Base-by-base conservation (phyloP, 2,329 filamentous ascomycete genomes). In the Shiraia sp. region DNA sequence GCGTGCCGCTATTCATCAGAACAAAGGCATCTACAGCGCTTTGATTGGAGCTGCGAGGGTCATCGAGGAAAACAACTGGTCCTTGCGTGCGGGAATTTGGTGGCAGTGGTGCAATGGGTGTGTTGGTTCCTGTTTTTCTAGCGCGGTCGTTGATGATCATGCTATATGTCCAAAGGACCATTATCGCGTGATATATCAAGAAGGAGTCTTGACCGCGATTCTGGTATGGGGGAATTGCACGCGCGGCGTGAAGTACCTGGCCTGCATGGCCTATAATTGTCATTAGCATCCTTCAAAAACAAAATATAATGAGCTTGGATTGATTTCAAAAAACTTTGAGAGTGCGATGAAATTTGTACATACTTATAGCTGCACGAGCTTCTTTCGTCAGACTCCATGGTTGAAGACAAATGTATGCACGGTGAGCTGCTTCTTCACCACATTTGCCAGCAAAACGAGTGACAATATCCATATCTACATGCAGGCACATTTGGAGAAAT, bases 361-460 rank as follows among this genome's bases (percentile, higher is more conserved):
- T 32, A 32, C 32, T 19, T 16, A 53, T 42, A 8, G 54, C 56
- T 25, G 35, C 52, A 4, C 56, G 40, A 10, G 49, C 51, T 32
- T 58, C 51, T 16, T 50, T 55, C 4, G 48, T 51, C 16, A 45
- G 43, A 16, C 47, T 49, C 82, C 83, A 86, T 17, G 78, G 72
- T 40, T 80, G 77, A 3, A 85, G 71, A 0, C 76, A 68, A 0
- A 79, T 78, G 45, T 82, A 82, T 12, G 82, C 74, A 5, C 77
- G 68, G 3, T 79, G 75, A 2, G 83, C 83, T 55, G 84, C 80
- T 15, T 83, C 81, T 49, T 83, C 79, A 15, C 81, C 83, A 49
- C 83, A 81, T 38, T 82, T 82, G 6, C 83, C 83, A 0, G 81
- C 79, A 49, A 87, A 85, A 2, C 83, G 74, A 51, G 85, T 81